Percentiles rank a stretch among this genome's conserved stretches.
Evolutionary conservation across 495 filamentous ascomycete species (phyloP).

Genomic region (Aspergillus asperescens): DNA sequence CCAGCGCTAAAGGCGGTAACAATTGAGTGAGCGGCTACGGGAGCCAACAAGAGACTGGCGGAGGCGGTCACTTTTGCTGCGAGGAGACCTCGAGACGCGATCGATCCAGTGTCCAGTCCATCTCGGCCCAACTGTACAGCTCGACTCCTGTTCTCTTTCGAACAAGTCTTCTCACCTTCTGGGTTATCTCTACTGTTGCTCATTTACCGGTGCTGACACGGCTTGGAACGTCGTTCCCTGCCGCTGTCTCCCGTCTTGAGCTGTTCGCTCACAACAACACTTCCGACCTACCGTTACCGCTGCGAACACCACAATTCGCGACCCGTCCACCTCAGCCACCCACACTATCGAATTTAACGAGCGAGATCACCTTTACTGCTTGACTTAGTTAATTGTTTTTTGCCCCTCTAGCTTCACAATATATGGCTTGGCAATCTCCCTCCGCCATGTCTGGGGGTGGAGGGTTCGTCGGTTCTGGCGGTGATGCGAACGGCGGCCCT

Average conservation of each 20-base stretch:
- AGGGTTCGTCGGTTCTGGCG: conserved; percentile 52
- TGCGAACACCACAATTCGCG: conserved; percentile 11
- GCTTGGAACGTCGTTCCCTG: conserved; percentile 22
- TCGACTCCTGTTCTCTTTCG: conserved; percentile 10
- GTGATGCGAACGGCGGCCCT: conserved; percentile 53
- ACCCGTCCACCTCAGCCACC: conserved; percentile 2
- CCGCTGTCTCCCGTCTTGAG: conserved; percentile 18
- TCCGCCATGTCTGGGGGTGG: conserved; percentile 61
- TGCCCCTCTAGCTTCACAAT: conserved; percentile 4
- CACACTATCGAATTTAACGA: not conserved
- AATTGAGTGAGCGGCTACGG: conserved; percentile 16
- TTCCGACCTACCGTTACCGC: conserved; percentile 10
- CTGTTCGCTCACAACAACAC: conserved; percentile 19
- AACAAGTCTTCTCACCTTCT: conserved; percentile 4
- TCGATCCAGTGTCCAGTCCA: conserved; percentile 2
- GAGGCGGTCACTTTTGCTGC: conserved; percentile 18
- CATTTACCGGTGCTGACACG: conserved; percentile 21
- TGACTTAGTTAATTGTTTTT: not conserved
- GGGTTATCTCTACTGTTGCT: conserved; percentile 3
- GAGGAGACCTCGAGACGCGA: conserved; percentile 19
- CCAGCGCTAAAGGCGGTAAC: conserved; percentile 24
- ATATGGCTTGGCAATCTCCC: conserved; percentile 60
- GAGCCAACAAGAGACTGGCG: conserved; percentile 17
- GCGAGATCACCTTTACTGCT: not conserved
- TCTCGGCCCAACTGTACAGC: conserved; percentile 9